These are phyloP conservation scores for Penicillium cosmopolitanum DNA, from an alignment of 495 filamentous ascomycete genomes.

Conservation along the genomic window DNA sequence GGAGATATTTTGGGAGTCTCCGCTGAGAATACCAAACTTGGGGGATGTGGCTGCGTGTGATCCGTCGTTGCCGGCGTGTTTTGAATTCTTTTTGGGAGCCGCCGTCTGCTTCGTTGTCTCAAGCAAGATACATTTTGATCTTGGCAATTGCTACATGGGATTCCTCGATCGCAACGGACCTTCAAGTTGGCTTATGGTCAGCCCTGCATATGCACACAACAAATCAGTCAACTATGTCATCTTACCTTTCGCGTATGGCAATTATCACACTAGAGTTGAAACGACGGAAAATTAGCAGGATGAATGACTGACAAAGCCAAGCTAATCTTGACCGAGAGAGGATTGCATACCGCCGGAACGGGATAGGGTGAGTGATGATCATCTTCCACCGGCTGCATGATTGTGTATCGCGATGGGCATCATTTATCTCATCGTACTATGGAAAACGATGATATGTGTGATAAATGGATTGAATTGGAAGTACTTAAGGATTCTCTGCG, in stretches of 20 bases:
- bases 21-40: not conserved
- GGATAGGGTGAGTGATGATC: constrained; percentile 1
- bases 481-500: too few species aligned
- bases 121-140: constrained; percentile 20
- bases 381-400: not conserved
- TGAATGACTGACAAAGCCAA: not conserved
- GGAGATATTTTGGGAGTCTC: not conserved
- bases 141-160: constrained; percentile 29
- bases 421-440: not conserved
- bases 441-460: not conserved
- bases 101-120: not conserved
- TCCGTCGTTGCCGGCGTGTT: not conserved
- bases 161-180: constrained; percentile 28
- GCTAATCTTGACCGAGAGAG: not conserved
- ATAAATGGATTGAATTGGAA: too few species aligned
- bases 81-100: constrained; percentile 5
- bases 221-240: not conserved
- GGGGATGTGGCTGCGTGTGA: not conserved
- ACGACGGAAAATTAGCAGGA: too few species aligned
- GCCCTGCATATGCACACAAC: too few species aligned
- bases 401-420: not conserved
- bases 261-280: constrained; percentile 22
- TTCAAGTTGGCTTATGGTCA: not conserved
- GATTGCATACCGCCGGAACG: not conserved
- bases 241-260: constrained; percentile 32